phyloP scores from a whole-genome alignment of 345 rosid genomes.

The Syzygium aqueum region DNA sequence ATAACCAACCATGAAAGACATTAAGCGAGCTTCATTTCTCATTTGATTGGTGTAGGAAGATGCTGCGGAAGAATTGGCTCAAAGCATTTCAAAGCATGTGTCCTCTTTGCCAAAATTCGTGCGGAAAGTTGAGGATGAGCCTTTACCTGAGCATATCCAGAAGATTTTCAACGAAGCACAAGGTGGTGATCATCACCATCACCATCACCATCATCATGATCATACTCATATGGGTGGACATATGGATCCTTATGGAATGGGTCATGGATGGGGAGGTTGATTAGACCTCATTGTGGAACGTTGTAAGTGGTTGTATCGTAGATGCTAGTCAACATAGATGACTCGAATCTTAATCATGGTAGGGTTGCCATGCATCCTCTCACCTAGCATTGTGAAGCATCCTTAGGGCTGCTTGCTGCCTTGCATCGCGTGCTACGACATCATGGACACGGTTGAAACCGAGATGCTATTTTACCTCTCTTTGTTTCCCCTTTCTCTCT shows the following conservation, averaged over 20 bases:
- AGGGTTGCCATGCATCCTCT: neutral
- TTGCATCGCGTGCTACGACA: neutral
- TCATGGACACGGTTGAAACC: neutral
- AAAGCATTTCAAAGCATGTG: slow-evolving; percentile 38
- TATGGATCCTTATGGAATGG: slow-evolving; percentile 30
- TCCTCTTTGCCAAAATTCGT: slow-evolving; percentile 53
- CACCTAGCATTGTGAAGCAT: neutral
- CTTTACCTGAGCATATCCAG: slow-evolving; percentile 34
- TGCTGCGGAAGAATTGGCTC: slow-evolving; percentile 52
- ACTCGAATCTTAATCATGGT: neutral
- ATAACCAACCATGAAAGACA: neutral
- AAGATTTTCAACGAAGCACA: slow-evolving; percentile 50
- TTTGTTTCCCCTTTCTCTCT: neutral
- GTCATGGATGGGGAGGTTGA: slow-evolving; percentile 23
- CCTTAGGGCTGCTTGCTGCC: neutral
- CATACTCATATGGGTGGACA: slow-evolving; percentile 29
- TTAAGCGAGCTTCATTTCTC: neutral
- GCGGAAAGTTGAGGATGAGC: slow-evolving; percentile 43
- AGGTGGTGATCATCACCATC: slow-evolving; percentile 14
- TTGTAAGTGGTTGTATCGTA: neutral
- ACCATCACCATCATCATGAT: slow-evolving; percentile 20
- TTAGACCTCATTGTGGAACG: neutral
- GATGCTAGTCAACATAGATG: neutral
- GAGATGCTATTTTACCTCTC: neutral
- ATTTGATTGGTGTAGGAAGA: slow-evolving; percentile 35